Evolutionary conservation across 345 rosid species (phyloP).

Genomic region (Acer negundo): DNA sequence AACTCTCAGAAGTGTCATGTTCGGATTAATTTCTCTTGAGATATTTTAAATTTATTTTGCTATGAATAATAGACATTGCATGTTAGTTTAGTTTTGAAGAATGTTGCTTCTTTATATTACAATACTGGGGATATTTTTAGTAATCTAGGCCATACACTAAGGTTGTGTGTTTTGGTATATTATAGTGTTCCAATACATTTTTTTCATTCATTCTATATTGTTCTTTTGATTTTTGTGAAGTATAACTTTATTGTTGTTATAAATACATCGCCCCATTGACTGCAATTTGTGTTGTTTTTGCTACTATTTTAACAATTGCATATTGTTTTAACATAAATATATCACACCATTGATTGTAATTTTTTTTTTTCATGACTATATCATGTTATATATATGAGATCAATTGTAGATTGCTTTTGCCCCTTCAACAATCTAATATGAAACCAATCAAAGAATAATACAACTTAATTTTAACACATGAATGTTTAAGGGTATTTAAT

Average conservation of each 20-base stretch:
- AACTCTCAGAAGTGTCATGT: conserved; percentile 4
- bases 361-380: no score
- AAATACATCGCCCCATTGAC: neutral
- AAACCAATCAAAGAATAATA: no score
- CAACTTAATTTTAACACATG: no score
- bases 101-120: neutral
- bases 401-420: no score
- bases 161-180: no score
- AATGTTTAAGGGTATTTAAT: no score
- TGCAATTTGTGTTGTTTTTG: neutral
- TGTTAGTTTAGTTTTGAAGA: neutral
- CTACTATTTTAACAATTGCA: conserved; percentile 26
- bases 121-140: no score
- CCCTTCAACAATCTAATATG: no score
- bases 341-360: no score
- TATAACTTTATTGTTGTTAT: neutral
- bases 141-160: neutral
- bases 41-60: neutral
- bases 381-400: no score
- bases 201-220: neutral
- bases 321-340: conserved; percentile 57
- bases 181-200: no score
- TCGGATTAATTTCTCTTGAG: neutral
- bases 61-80: neutral
- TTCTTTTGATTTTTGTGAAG: neutral